These are phyloP conservation scores for Nakataea oryzae DNA, from an alignment of 2,329 filamentous ascomycete genomes.

Conservation along the genomic window DNA sequence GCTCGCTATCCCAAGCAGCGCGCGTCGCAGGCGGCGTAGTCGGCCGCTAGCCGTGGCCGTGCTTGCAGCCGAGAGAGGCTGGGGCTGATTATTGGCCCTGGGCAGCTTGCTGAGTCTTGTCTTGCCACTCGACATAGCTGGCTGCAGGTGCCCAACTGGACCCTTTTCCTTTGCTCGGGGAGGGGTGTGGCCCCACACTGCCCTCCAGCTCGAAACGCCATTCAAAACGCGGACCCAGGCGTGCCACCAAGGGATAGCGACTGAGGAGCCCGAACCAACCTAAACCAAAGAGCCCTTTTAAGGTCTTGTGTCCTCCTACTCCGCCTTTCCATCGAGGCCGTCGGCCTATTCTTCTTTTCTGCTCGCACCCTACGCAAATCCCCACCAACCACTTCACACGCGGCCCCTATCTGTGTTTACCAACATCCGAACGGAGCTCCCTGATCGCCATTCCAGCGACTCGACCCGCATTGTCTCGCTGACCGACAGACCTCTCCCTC, in stretches of 20 bases:
- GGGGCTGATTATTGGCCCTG: neutral
- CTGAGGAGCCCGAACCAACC: neutral
- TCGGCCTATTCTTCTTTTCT: neutral
- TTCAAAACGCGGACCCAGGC: neutral
- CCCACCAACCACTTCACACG: neutral
- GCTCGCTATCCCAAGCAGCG: neutral
- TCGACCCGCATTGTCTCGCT: neutral
- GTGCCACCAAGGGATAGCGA: neutral
- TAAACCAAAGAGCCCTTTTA: neutral
- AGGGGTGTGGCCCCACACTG: neutral
- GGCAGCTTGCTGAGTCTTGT: neutral
- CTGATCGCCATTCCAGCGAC: neutral
- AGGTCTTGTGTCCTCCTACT: neutral
- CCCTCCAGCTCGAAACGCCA: neutral
- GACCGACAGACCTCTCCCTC: neutral
- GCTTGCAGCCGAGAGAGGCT: neutral
- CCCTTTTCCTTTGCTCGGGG: neutral
- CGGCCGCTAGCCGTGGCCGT: neutral
- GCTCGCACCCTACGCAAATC: neutral
- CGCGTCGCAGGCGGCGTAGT: neutral
- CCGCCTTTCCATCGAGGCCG: neutral
- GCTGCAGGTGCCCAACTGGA: neutral
- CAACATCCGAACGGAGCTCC: neutral
- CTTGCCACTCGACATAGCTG: neutral
- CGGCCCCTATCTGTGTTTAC: neutral